Evolutionary conservation across 2,329 filamentous ascomycete species (phyloP).

Genomic region (Pyrenochaeta sp.): DNA sequence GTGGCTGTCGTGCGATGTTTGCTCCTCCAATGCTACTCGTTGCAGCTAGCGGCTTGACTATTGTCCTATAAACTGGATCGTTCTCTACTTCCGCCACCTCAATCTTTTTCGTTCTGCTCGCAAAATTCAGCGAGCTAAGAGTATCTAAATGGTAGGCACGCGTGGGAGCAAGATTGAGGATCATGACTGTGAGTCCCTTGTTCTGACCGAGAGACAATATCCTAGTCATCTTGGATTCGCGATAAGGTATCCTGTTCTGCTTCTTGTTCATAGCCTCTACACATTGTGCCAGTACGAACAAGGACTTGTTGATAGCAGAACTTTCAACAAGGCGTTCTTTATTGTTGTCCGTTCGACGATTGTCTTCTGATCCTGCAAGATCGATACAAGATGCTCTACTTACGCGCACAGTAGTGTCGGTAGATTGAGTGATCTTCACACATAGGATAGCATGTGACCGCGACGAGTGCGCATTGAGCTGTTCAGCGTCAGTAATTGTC

Average conservation of each 20-base stretch:
- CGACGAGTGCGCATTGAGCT: constrained; percentile 88
- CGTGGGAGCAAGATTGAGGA: constrained; percentile 90
- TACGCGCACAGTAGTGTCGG: constrained; percentile 69
- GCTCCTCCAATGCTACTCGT: constrained; percentile 46
- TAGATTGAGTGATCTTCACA: constrained; percentile 84
- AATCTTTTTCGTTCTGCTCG: constrained; percentile 94
- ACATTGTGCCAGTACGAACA: constrained; percentile 93
- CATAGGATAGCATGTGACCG: constrained; percentile 90
- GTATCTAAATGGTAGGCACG: constrained; percentile 94
- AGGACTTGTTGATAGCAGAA: constrained; percentile 95
- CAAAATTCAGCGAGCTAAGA: constrained; percentile 91
- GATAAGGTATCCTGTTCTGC: constrained; percentile 81
- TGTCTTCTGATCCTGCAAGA: constrained; percentile 94
- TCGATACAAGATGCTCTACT: constrained; percentile 95
- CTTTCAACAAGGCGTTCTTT: constrained; percentile 94
- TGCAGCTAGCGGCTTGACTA: constrained; percentile 48
- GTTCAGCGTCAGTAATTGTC: constrained; percentile 3
- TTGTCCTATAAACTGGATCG: constrained; percentile 76
- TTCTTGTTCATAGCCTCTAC: constrained; percentile 91
- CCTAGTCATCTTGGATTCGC: constrained; percentile 96
- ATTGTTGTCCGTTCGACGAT: constrained; percentile 90
- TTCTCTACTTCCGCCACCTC: constrained; percentile 96
- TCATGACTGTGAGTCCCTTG: constrained; percentile 95
- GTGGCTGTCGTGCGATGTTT: constrained; percentile 72
- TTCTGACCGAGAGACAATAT: constrained; percentile 94